These are phyloP conservation scores for Fusarium sp. DNA, from an alignment of 2,329 filamentous ascomycete species.

Conservation along the genomic window DNA sequence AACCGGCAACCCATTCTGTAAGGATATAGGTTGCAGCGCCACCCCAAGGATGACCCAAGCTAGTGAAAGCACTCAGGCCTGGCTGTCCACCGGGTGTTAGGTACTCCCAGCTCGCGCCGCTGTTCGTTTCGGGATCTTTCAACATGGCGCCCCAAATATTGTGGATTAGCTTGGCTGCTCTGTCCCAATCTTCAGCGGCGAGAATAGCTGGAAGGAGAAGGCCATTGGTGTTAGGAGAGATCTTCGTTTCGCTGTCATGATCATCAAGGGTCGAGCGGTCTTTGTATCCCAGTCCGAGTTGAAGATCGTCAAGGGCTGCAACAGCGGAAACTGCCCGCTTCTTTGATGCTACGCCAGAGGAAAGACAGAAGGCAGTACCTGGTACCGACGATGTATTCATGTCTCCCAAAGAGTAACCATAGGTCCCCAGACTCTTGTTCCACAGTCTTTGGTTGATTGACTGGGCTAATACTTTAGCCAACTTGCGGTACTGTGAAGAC, in stretches of 20 bases:
- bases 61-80: background rate
- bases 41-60: constrained; percentile 1
- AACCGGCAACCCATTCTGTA: constrained; percentile 4
- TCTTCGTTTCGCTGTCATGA: background rate
- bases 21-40: constrained; percentile 11
- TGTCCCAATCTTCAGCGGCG: background rate
- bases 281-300: background rate
- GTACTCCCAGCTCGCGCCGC: constrained; percentile 10
- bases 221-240: constrained; percentile 12
- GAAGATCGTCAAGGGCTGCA: background rate
- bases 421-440: constrained; percentile 6
- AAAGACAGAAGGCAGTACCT: constrained; percentile 1
- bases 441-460: constrained; percentile 1
- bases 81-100: background rate
- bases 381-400: constrained; percentile 8
- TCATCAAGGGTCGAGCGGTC: background rate
- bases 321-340: background rate
- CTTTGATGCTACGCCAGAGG: background rate
- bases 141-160: constrained; percentile 9
- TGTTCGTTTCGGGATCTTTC: background rate
- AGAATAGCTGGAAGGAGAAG: constrained; percentile 3
- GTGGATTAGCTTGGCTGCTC: background rate
- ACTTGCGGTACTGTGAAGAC: background rate
- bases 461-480: background rate
- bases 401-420: background rate